A percentile compares a stretch with the other conserved stretches of the same genome.
These are phyloP conservation scores for Rhinocladiella similis DNA, from an alignment of 2,329 filamentous ascomycete species.

Conservation along the genomic window DNA sequence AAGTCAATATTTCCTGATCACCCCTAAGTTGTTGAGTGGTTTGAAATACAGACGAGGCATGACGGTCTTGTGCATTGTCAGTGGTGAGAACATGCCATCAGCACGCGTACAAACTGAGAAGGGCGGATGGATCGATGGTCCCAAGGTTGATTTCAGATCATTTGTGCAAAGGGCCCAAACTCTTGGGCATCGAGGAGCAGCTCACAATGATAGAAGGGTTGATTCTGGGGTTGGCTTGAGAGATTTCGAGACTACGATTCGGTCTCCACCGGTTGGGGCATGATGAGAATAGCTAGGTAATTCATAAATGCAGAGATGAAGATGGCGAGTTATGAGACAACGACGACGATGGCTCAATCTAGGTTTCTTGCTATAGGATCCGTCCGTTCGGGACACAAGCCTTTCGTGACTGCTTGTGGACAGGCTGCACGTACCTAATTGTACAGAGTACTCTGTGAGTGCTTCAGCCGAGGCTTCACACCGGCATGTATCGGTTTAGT, in stretches of 20 bases:
- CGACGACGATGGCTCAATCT: too few species aligned
- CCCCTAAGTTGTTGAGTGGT: slow-evolving; percentile 85
- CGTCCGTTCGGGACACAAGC: too few species aligned
- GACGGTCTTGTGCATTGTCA: slow-evolving; percentile 91
- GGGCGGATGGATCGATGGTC: slow-evolving; percentile 33
- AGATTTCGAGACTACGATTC: slow-evolving; percentile 8
- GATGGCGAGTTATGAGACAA: too few species aligned
- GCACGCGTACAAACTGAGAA: slow-evolving; percentile 20
- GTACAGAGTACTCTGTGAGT: too few species aligned
- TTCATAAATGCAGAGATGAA: too few species aligned
- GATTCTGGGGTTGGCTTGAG: slow-evolving; percentile 12
- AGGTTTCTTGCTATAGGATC: too few species aligned
- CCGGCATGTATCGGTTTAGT: background rate
- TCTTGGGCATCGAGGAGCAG: slow-evolving; percentile 26
- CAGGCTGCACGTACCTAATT: too few species aligned
- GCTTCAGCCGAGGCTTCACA: background rate
- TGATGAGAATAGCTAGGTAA: slow-evolving; percentile 4
- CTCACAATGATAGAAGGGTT: slow-evolving; percentile 4
- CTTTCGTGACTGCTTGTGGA: too few species aligned
- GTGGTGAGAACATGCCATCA: slow-evolving; percentile 65
- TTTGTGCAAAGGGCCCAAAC: slow-evolving; percentile 39
- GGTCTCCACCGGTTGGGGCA: slow-evolving; percentile 14
- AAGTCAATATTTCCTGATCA: slow-evolving; percentile 91
- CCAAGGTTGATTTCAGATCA: slow-evolving; percentile 38
- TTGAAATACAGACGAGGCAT: slow-evolving; percentile 86